Base-by-base conservation (phyloP, 768 basidiomycete species). In the Coprinopsis sp. region DNA sequence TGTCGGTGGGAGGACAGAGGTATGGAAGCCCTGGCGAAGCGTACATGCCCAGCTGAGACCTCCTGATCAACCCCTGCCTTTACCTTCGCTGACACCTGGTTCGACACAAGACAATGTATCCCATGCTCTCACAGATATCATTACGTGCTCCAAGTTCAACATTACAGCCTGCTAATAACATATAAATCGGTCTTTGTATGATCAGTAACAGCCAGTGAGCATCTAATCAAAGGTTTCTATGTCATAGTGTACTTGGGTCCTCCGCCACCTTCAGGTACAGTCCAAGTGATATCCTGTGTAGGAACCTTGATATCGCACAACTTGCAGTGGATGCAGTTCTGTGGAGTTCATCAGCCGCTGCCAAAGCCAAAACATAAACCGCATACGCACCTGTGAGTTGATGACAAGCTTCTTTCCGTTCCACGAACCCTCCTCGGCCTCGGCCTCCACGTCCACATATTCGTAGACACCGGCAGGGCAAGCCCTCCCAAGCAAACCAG, bases 381-480 rank as follows among this genome's bases (percentile, higher is more conserved):
- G 22, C 40, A 23, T 29, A 61, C 74, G n/a, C 49, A 89, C 88
- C 74, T 97, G 95, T 2, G 91, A 88, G 65, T 99, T 99, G 60
- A 98, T 99, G 21, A 97, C 87, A 44, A 99, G 71, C 67, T 87
- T 89, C 64, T 87, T 90, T 6, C 92, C 91, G 21, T 74, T 74
- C 74, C 84, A 91, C 37, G 78, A 79, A 19, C 64, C 61, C 28
- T 65, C 52, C 14, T 56, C 57, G 46, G 53, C 52, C 27, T 53
- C 56, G 13, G 54, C 54, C 38, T 63, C 65, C 5, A 53, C 52
- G n/a, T 85, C 83, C 2, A 94, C 84, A 59, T 99, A 99, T 67
- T 99, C 95, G 63, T 99, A 99, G 31, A 98, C 95, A 3, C 82
- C 90, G 0, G 96, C 95, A 1, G 95, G 95, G 64, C 95, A 99